Evolutionary conservation across 2,329 filamentous ascomycete species (phyloP).

Genomic region (Epicoccum nigrum): DNA sequence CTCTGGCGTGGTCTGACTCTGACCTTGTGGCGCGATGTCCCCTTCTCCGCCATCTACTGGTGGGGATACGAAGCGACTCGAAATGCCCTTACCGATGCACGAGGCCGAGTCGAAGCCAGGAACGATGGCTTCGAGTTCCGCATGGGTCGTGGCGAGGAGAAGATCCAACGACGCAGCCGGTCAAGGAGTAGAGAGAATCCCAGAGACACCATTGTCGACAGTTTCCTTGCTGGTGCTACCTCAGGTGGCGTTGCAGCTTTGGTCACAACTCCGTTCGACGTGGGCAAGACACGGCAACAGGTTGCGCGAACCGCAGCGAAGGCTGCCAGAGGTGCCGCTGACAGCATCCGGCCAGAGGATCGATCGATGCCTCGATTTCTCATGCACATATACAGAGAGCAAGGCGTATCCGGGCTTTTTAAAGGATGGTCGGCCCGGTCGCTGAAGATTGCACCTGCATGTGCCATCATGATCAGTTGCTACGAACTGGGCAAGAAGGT

Average conservation of each 20-base stretch:
- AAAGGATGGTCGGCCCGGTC: conserved; percentile 90
- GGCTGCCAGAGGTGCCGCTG: conserved; percentile 48
- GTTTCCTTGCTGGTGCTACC: conserved; percentile 82
- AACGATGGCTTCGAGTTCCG: conserved; percentile 40
- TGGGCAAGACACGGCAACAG: conserved; percentile 94
- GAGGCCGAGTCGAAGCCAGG: conserved; percentile 57
- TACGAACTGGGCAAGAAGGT: conserved; percentile 95
- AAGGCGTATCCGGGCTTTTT: conserved; percentile 83
- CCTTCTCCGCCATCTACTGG: conserved; percentile 97
- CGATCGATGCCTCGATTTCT: conserved; percentile 80
- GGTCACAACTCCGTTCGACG: conserved; percentile 93
- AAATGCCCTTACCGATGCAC: conserved; percentile 70
- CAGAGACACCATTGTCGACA: conserved; percentile 80
- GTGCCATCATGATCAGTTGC: conserved; percentile 98
- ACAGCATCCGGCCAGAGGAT: conserved; percentile 68
- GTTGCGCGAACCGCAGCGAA: conserved; percentile 68
- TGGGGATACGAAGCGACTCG: conserved; percentile 92
- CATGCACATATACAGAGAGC: conserved; percentile 87
- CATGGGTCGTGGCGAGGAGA: conserved; percentile 41
- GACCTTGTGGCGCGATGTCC: conserved; percentile 95
- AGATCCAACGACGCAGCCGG: conserved; percentile 45
- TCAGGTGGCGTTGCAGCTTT: conserved; percentile 87
- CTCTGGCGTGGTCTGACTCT: conserved; percentile 90
- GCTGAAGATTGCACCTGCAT: conserved; percentile 92
- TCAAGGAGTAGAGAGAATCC: conserved; percentile 73